Evolutionary conservation across 148 eudicot genomes (phyloP).

Genomic region (Nepenthes gracilis): DNA sequence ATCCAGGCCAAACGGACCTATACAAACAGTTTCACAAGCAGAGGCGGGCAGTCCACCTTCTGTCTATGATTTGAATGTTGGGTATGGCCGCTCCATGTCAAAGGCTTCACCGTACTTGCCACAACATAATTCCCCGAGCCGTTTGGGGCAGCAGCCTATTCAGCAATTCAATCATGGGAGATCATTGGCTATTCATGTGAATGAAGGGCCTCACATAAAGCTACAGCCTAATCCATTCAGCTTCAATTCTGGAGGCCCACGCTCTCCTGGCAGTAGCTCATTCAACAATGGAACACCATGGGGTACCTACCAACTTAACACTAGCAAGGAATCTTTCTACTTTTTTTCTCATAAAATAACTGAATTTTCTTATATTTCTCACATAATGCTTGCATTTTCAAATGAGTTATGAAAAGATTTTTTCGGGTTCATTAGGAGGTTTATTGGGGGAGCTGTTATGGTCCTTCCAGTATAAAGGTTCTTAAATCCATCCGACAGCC

Average conservation of each 20-base stretch:
- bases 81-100: conserved; percentile 37
- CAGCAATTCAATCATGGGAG: conserved; percentile 55
- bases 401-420: too few species aligned
- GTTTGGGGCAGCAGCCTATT: conserved; percentile 59
- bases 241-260: conserved; percentile 36
- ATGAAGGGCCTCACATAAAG: conserved; percentile 49
- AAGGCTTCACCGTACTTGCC: conserved; percentile 38
- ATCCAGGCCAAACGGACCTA: conserved; percentile 56
- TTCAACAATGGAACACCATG: conserved; percentile 35
- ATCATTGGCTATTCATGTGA: conserved; percentile 30
- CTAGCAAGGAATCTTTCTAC: background rate
- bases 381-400: background rate
- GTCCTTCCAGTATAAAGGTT: too few species aligned
- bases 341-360: background rate
- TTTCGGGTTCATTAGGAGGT: too few species aligned
- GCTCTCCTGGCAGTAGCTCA: conserved; percentile 36
- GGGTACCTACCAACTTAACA: conserved; percentile 30
- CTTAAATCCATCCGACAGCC: too few species aligned
- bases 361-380: background rate
- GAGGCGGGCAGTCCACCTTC: conserved; percentile 44
- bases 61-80: conserved; percentile 32
- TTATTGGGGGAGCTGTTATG: too few species aligned
- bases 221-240: conserved; percentile 32
- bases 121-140: conserved; percentile 62
- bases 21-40: conserved; percentile 39